Base-by-base conservation (phyloP, 306 rosid genomes). In the Cucurbita moschata region DNA sequence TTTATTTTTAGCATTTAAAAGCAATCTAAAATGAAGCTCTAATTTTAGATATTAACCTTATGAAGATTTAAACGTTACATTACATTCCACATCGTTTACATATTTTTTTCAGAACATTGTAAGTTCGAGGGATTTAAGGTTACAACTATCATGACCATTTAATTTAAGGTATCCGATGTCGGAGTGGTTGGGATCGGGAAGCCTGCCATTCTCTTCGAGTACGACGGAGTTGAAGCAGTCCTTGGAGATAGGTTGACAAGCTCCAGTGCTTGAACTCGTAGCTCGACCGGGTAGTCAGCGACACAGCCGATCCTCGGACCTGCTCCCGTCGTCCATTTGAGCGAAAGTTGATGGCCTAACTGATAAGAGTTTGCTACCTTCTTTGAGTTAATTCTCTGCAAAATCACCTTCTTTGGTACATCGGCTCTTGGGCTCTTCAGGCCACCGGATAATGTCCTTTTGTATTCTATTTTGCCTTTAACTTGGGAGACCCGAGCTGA, bases 301-400 rank as follows among this genome's bases (percentile, higher is more conserved):
- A 95, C 92, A 73, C 97, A 95, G 19, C 99, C 97, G 19, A 95
- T 95, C 79, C 99, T 91, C 30, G 99, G 99, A 46, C 99, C 99
- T 44, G 96, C 96, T 75, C 99, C 99, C 0, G 96, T 88, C n/a
- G 96, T 86, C 99, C 99, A 95, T 75, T 78, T 84, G 43, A 81
- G 92, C 0, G 91, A 84, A 50, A 95, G 87, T 16, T 86, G 85
- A 74, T 91, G 86, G 50, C 99, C 99, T 43, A 95, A 76, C 76
- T 95, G 96, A 81, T 89, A 88, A 23, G 99, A 95, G 14, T 83
- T 86, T 4, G 79, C 77, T 6, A 73, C 83, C 80, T 85, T 91
- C 88, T 89, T 91, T 64, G 97, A 95, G 82, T 91, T 95, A 81
- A 95, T 95, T 86, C 97, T 82, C 66, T 83, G 82, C 82, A 95